These are phyloP conservation scores for Leccinellum rugosiceps DNA, from an alignment of 768 basidiomycete genomes.

Conservation along the genomic window DNA sequence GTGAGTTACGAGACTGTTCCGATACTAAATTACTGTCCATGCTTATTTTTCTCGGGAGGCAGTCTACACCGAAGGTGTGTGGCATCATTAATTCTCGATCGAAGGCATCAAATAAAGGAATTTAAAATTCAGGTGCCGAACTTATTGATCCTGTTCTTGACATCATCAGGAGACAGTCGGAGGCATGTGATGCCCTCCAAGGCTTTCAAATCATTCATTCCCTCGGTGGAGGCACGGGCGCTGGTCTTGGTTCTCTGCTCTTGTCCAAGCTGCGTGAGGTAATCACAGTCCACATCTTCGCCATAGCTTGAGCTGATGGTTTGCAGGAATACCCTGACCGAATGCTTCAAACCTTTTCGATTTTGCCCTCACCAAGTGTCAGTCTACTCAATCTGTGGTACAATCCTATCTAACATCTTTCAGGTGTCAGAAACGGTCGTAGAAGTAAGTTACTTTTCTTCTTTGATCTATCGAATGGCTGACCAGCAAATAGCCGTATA, in stretches of 20 bases:
- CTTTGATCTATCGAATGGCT: neutral
- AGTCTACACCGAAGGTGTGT: slow-evolving; percentile 86
- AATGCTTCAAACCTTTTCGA: slow-evolving; percentile 51
- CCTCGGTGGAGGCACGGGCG: slow-evolving; percentile 88
- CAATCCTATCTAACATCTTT: slow-evolving; percentile 9
- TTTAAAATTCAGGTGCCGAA: slow-evolving; percentile 65
- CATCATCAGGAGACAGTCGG: slow-evolving; percentile 73
- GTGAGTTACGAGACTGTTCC: slow-evolving; percentile 43
- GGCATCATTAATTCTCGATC: neutral
- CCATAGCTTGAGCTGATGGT: neutral
- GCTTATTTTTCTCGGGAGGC: slow-evolving; percentile 20
- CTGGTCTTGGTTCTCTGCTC: slow-evolving; percentile 79
- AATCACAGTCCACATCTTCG: slow-evolving; percentile 16
- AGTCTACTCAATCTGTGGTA: slow-evolving; percentile 7
- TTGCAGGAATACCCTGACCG: slow-evolving; percentile 54
- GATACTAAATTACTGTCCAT: slow-evolving; percentile 4
- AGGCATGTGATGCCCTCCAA: slow-evolving; percentile 82
- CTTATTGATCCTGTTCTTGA: slow-evolving; percentile 85
- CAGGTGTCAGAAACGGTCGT: slow-evolving; percentile 50
- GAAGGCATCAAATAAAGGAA: neutral
- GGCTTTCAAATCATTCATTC: slow-evolving; percentile 90
- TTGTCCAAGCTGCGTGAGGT: slow-evolving; percentile 82
- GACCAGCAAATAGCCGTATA: slow-evolving; percentile 60
- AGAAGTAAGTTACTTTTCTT: slow-evolving; percentile 37
- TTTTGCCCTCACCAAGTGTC: slow-evolving; percentile 57